phyloP scores from a whole-genome alignment of 495 filamentous ascomycete genomes.

The Hypomontagnella submonticulosa region DNA sequence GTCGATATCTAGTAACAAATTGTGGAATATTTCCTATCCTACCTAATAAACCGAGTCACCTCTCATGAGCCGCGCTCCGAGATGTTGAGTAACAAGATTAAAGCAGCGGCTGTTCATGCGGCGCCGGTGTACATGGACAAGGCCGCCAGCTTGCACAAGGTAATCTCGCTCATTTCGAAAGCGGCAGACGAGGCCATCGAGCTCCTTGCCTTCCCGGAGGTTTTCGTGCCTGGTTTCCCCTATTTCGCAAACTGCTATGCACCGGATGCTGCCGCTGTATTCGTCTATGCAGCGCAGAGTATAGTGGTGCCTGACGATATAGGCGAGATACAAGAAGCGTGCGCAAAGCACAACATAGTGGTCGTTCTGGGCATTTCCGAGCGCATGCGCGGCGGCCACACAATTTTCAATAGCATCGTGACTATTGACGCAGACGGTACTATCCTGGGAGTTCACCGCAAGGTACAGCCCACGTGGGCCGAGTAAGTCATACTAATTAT shows the following conservation, averaged over 20 bases:
- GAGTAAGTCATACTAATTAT: constrained; percentile 30
- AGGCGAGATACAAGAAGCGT: constrained; percentile 49
- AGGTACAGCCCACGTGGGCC: constrained; percentile 61
- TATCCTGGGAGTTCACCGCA: constrained; percentile 59
- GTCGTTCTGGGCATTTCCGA: constrained; percentile 54
- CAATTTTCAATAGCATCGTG: constrained; percentile 58
- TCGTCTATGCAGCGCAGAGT: constrained; percentile 47
- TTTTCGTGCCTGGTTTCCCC: constrained; percentile 52
- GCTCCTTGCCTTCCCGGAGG: constrained; percentile 52
- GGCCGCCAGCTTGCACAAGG: constrained; percentile 46
- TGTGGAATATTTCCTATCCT: too few species aligned
- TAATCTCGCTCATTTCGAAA: constrained; percentile 43
- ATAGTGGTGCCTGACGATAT: constrained; percentile 52
- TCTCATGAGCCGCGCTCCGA: not conserved
- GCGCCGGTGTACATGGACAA: constrained; percentile 54
- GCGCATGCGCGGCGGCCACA: constrained; percentile 51
- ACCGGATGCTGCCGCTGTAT: constrained; percentile 44
- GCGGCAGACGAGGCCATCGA: constrained; percentile 44
- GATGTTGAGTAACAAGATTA: constrained; percentile 45
- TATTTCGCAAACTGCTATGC: constrained; percentile 52
- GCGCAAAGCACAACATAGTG: constrained; percentile 42
- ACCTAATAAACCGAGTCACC: too few species aligned
- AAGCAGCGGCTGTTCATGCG: constrained; percentile 49
- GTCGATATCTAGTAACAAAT: not conserved
- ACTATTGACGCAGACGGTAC: constrained; percentile 53